These are phyloP conservation scores for Flaveria robusta DNA, from an alignment of 129 eudicot species.

Conservation along the genomic window DNA sequence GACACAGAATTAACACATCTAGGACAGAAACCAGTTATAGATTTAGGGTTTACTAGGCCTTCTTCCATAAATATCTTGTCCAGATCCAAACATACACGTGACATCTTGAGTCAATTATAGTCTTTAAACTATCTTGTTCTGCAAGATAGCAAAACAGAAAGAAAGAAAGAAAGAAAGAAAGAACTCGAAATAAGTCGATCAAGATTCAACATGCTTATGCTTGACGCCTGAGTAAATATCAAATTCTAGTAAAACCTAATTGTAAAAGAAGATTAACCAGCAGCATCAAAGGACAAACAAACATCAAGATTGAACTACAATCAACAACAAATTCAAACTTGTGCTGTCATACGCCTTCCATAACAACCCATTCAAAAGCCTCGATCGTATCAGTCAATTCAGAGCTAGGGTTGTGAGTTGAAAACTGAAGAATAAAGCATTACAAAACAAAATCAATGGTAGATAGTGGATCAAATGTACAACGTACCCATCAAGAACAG, in stretches of 20 bases:
- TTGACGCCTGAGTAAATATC: background rate
- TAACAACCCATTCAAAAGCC: background rate
- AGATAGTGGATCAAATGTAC: background rate
- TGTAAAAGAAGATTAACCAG: slow-evolving; percentile 9
- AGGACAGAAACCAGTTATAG: background rate
- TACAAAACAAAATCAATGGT: background rate
- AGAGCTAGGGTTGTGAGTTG: slow-evolving; percentile 32
- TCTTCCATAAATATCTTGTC: background rate
- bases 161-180: background rate
- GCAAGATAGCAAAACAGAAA: slow-evolving; percentile 2
- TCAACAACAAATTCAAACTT: slow-evolving; percentile 5
- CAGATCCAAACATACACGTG: slow-evolving; percentile 16
- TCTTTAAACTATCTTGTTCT: slow-evolving; percentile 6
- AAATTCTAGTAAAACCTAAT: slow-evolving; percentile 23
- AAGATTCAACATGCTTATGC: slow-evolving; percentile 4
- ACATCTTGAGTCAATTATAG: background rate
- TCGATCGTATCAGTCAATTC: slow-evolving; percentile 17
- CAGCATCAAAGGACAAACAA: slow-evolving; percentile 24
- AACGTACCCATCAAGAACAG: slow-evolving; percentile 28
- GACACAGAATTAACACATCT: background rate
- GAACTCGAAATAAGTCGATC: slow-evolving; percentile 4
- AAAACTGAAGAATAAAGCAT: slow-evolving; percentile 1
- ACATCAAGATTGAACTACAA: slow-evolving; percentile 26
- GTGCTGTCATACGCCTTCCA: background rate
- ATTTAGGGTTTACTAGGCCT: slow-evolving; percentile 19